These are phyloP conservation scores for Aspergillus puulaauensis DNA, from an alignment of 2,329 filamentous ascomycete genomes.

Conservation along the genomic window DNA sequence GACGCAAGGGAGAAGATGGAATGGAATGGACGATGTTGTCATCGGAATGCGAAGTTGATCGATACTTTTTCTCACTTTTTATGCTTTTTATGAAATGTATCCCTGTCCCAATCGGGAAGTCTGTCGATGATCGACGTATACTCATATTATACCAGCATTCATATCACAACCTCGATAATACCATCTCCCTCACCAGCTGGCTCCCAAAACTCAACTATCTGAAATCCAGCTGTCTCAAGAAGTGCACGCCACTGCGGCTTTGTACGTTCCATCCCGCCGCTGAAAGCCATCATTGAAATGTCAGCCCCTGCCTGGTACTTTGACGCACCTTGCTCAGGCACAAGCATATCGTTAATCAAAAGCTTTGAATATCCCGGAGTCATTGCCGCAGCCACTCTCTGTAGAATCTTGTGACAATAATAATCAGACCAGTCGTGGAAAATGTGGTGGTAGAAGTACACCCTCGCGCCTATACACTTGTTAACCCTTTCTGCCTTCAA, in stretches of 20 bases:
- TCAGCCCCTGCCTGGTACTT: conserved; percentile 5
- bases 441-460: conserved; percentile 26
- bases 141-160: too few relatives aligned
- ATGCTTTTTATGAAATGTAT: too few relatives aligned
- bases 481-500: background rate
- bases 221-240: background rate
- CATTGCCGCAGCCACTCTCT: background rate
- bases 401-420: background rate
- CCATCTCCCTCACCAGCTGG: conserved; percentile 5
- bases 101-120: conserved; percentile 1
- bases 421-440: conserved; percentile 33
- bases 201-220: conserved; percentile 4
- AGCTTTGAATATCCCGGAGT: conserved; percentile 8
- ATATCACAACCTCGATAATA: conserved; percentile 3
- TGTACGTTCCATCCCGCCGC: conserved; percentile 6
- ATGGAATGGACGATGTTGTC: background rate
- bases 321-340: background rate
- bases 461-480: conserved; percentile 5
- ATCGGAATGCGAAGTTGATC: conserved; percentile 5
- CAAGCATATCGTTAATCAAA: conserved; percentile 3
- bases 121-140: background rate
- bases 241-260: conserved; percentile 2
- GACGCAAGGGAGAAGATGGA: background rate
- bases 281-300: conserved; percentile 8
- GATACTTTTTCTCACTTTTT: too few relatives aligned